Evolutionary conservation across 805 yeast species (phyloP), one percentile per base, ranked within the genome.

Genomic region (Monosporozyma yasuniensis): DNA sequence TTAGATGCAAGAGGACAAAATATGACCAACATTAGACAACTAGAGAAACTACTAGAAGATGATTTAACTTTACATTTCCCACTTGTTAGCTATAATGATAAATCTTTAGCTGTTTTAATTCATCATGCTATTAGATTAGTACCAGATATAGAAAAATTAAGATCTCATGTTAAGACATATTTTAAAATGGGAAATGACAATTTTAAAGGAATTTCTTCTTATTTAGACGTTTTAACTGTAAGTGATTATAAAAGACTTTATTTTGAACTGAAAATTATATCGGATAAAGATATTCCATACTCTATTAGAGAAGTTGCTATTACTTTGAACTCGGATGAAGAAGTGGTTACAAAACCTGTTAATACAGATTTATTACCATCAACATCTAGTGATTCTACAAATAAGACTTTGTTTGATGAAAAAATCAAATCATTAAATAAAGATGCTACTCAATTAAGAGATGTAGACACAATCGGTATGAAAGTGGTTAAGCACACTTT

Each of bases 391-490:
- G 18, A 14, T 5, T 6, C 27, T 16, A 8, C 45, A 37, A 28
- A 12, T 46, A 46, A 30, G 14, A 30, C 38, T 6, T 34, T 43
- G 25, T 25, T 47, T 10, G 37, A 37, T 14, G 42, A 46, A 18
- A 19, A 10, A 38, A 18, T 72, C 38, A 73, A 71, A 16, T 58
- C 78, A 0, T 60, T 87, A 12, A 75, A 74, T 2, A 85, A 83
- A 53, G 78, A 78, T 41, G 72, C 70, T 8, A 80, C 73, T 2
- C 70, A 70, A 14, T 72, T 90, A 46, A 67, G 69, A 44, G 74
- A 95, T 1, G 95, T 87, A 8, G 83, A 81, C 42, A 79, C 96
- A 0, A 78, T 80, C 52, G 95, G 93, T 11, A 75, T 89, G 68
- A 83, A 82, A 56, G 83, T 83, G 14, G 83, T 90, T 52, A 79